Conservation (phyloP, 768 basidiomycete genomes). For the Clavulina sp. region DNA sequence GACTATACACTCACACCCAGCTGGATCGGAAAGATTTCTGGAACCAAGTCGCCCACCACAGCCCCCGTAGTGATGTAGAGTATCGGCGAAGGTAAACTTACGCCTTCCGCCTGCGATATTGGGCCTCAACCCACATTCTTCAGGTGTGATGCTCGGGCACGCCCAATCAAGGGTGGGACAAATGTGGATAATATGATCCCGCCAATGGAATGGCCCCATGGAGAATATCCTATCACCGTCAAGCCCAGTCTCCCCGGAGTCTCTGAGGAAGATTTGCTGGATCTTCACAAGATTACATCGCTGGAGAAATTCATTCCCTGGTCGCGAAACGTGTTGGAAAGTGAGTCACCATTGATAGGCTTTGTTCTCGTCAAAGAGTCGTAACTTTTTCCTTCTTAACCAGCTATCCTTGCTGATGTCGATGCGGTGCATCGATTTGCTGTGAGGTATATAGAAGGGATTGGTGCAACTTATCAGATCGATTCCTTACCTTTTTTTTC, state of each 20-base stretch:
- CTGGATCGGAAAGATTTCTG: slow-evolving; percentile 29
- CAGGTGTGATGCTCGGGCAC: background rate
- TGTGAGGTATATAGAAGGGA: slow-evolving; percentile 15
- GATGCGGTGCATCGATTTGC: slow-evolving; percentile 23
- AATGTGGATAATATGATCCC: background rate
- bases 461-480: background rate
- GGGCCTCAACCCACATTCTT: too few species aligned
- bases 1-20: slow-evolving; percentile 33
- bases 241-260: background rate
- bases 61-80: slow-evolving; percentile 29
- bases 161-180: background rate
- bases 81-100: slow-evolving; percentile 27
- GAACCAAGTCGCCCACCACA: slow-evolving; percentile 28
- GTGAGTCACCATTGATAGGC: slow-evolving; percentile 14
- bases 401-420: slow-evolving; percentile 35
- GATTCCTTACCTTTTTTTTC: background rate
- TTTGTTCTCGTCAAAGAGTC: background rate
- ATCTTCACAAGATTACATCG: slow-evolving; percentile 4
- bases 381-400: background rate
- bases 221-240: background rate
- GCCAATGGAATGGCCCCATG: background rate
- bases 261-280: background rate
- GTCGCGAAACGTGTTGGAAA: slow-evolving; percentile 23
- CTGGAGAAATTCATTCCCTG: slow-evolving; percentile 32
- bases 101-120: background rate